Evolutionary conservation across 2,329 filamentous ascomycete genomes (phyloP), one percentile per base, ranked within the genome.

Genomic region (Pseudopithomyces chartarum): DNA sequence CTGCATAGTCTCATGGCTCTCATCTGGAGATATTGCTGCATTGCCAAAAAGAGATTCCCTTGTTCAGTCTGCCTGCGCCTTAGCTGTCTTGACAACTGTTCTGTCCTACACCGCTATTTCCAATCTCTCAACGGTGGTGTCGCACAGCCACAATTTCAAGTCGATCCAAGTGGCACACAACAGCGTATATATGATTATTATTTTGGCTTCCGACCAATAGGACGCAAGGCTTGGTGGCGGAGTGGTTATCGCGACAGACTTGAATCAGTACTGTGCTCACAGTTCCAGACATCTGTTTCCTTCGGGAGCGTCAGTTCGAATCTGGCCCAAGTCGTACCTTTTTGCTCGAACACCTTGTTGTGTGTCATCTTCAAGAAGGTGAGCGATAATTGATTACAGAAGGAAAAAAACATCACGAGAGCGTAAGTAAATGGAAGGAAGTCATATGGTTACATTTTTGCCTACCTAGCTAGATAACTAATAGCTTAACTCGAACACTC

Each of bases 291-390:
- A 73, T 73, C 71, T 73, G 70, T 65, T 73, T 71, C 70, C 71
- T 51, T 73, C 43, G 69, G 71, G 71, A 71, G 62, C 70, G 69
- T 64, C 65, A 65, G 69, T 73, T 73, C 71, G 66, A 74, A 60
- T 70, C 71, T 65, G 65, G 67, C 64, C 64, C 61, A 69, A 64
- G 69, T 71, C 70, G 70, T 29, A 51, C 15, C 59, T 62, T 58
- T 59, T 58, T 55, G 17, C 43, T 17, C 17, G n/a, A 17, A 10
- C 7, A 2, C n/a, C n/a, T n/a, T n/a, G n/a, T n/a, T n/a, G n/a
- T n/a, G n/a, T n/a, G n/a, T n/a, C n/a, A n/a, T n/a, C n/a, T n/a
- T n/a, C n/a, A n/a, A n/a, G n/a, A n/a, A n/a, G n/a, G n/a, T n/a
- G n/a, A n/a, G n/a, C n/a, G n/a, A n/a, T n/a, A n/a, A n/a, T n/a